These are phyloP conservation scores for Astragalus glycyphyllos DNA, from an alignment of 306 rosid genomes.

Conservation along the genomic window DNA sequence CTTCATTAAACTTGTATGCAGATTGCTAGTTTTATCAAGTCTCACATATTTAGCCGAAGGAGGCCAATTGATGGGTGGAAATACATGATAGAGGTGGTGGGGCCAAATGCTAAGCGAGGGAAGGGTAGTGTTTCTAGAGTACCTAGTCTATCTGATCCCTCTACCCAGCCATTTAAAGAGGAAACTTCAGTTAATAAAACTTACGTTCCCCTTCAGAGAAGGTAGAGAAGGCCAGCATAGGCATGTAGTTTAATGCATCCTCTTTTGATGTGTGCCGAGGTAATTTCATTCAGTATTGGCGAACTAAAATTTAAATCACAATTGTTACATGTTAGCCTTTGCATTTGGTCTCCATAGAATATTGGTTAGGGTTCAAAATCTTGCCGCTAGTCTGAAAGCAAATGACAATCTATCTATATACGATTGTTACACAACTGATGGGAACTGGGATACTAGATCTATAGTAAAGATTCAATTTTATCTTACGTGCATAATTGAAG, in stretches of 20 bases:
- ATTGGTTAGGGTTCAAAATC: constrained; percentile 25
- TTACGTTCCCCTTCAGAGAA: constrained; percentile 47
- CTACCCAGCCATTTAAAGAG: constrained; percentile 90
- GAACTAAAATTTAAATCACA: neutral
- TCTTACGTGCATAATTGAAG: no score
- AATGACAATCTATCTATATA: neutral
- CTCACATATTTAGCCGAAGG: constrained; percentile 91
- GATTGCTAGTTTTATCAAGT: constrained; percentile 97
- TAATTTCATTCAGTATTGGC: constrained; percentile 17
- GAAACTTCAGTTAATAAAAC: constrained; percentile 56
- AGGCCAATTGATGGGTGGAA: constrained; percentile 97
- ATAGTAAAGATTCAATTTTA: no score
- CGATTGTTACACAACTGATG: neutral
- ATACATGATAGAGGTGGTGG: constrained; percentile 96
- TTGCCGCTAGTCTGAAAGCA: constrained; percentile 2
- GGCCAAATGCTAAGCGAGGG: constrained; percentile 95
- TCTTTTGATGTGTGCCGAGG: constrained; percentile 15
- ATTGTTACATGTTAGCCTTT: constrained; percentile 8
- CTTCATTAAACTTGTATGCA: constrained; percentile 45
- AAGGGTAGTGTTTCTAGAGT: constrained; percentile 84
- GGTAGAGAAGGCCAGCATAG: constrained; percentile 62
- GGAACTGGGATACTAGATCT: no score
- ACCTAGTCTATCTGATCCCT: constrained; percentile 84
- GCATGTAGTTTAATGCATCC: constrained; percentile 11
- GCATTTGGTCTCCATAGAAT: neutral